Base-by-base conservation (phyloP, 352 stramenopile genomes). In the Phytopythium ostracodes region DNA sequence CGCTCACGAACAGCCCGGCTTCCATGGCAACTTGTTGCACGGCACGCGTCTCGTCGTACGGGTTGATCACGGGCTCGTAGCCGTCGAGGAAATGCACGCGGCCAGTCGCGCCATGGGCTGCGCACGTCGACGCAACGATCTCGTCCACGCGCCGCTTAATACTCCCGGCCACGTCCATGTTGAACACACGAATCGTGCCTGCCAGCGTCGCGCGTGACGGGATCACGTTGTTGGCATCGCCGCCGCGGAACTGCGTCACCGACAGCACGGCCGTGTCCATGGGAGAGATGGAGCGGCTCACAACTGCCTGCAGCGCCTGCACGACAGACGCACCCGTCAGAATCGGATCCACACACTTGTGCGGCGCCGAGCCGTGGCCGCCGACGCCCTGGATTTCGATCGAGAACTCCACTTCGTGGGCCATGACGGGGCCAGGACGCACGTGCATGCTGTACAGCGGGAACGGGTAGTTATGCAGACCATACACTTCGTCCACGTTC, bases 141-240 rank as follows among this genome's bases (percentile, higher is more conserved):
- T 81, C 72, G 47, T 96, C 74, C 42, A 98, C 83, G 51, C 83
- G 85, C 24, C 84, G 69, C 59, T 93, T 87, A 56, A 99, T 84
- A 22, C 72, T 81, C 56, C 89, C 68, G 14, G 95, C 78, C 38
- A 91, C 81, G 56, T 96, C 79, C 9, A 89, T 78, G 62, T 95
- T 92, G 47, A 98, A 94, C 58, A 94, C 87, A 8, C 96, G 91
- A 66, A 98, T 97, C 12, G 96, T 99, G 35, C 96, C 96, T 17
- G 75, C 78, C 15, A 99, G 68, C 7, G 79, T 78, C 7, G 85
- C 93, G 11, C 70, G 84, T 1, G 76, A 76, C 17, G 96, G 92
- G 67, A 99, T 98, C 61, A 98, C 90, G 71, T 99, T 99, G 72
- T 97, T 97, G 7, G 92, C 92, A 51, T 97, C 85, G 36, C 95